phyloP scores from a whole-genome alignment of 1,139 yeast genomes.

The Diutina scorzettiae region DNA sequence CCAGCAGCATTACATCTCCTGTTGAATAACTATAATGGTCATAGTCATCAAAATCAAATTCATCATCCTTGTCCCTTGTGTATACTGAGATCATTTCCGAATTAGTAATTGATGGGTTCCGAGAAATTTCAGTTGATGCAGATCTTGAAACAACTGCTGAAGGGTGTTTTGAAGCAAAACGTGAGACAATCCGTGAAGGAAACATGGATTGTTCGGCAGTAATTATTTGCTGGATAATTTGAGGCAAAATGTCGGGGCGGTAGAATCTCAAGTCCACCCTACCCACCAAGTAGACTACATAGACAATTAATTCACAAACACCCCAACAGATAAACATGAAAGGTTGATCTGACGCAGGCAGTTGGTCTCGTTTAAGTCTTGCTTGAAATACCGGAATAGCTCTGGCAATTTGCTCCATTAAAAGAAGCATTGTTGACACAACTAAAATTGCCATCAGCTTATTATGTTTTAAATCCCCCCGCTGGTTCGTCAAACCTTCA shows the following conservation, averaged over 20 bases:
- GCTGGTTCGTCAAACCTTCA: constrained; percentile 30
- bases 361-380: constrained; percentile 14
- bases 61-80: no score
- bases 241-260: constrained; percentile 41
- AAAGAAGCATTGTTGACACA: constrained; percentile 39
- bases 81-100: no score
- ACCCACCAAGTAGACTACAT: constrained; percentile 42
- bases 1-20: no score
- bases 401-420: constrained; percentile 46
- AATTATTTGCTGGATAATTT: constrained; percentile 15
- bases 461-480: constrained; percentile 40
- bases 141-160: no score
- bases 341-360: constrained; percentile 25
- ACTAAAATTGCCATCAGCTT: constrained; percentile 35
- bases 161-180: no score
- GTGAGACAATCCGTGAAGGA: not conserved
- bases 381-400: constrained; percentile 40
- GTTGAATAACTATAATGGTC: no score
- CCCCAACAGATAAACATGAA: constrained; percentile 64
- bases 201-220: constrained; percentile 26
- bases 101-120: no score
- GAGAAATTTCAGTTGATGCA: no score
- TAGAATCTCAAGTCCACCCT: constrained; percentile 69
- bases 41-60: no score
- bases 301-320: constrained; percentile 45